Base-by-base conservation (phyloP, 257 asterid species). In the Verbena officinalis region DNA sequence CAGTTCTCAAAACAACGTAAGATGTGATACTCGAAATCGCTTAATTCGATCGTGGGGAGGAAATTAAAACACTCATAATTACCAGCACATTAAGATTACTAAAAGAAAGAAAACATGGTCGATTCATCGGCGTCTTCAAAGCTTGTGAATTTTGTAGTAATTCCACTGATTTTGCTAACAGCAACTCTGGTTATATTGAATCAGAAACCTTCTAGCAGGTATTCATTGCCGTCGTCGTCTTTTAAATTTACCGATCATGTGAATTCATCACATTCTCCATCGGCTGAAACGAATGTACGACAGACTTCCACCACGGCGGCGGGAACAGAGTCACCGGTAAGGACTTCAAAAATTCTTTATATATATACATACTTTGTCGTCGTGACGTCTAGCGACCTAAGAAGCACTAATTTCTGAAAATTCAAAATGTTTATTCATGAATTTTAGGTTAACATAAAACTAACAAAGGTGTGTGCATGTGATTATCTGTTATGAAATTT, bases 131-230 rank as follows among this genome's bases (percentile, higher is more conserved):
- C 74, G 4, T 76, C 77, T 12, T 55, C 80, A 1, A 78, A 73
- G 42, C 62, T 84, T 36, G 78, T 81, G 52, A 70, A 80, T 51
- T 79, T 77, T 50, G 75, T 79, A 1, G 69, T 76, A 0, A 40
- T 81, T 59, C 81, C 91, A 9, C n/a, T 79, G 43, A 66, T 84
- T 66, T 22, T 84, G 50, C 51, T 79, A 7, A 79, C 80, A 15
- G 82, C 67, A 0, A 57, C 75, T 61, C 45, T 81, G 23, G 23
- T 65, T 12, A 2, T 75, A 42, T 59, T 79, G 24, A 70, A 57
- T 61, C 80, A 78, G 50, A 73, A 57, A 19, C 73, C 74, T 36
- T 62, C 84, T 12, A 2, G 21, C 59, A 15, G 27, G n/a, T 51
- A 54, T 19, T 34, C 62, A 7, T 72, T 51, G 73, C 67, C 71